Evolutionary conservation across 2,329 filamentous ascomycete species (phyloP), one percentile per base, ranked within the genome.

Genomic region (Emergomyces pasteurianus): DNA sequence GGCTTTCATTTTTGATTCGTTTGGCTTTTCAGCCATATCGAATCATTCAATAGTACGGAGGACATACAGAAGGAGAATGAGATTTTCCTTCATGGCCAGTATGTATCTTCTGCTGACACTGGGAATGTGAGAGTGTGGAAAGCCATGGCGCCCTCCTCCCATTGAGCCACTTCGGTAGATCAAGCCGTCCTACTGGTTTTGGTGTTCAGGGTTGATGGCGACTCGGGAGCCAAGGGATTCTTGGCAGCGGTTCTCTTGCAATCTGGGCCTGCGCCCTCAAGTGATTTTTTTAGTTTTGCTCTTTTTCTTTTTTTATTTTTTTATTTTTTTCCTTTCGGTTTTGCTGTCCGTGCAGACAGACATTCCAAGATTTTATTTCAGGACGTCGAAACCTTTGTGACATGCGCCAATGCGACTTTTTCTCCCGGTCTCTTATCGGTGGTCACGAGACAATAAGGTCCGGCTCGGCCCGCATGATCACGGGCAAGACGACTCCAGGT

Each of bases 151-250:
- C 28, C 21, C 16, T n/a, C 18, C 12, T 49, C 16, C 31, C 23
- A 9, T 26, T 47, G 55, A 57, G 55, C 55, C 23, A 46, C 55
- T 56, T 56, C 40, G 55, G 55, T 46, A 46, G 55, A 57, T 34
- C 21, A 31, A 34, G 16, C 8, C 21, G 21, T 46, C 26, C 46
- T 4, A 57, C 36, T 57, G 55, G 55, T 31, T 46, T 40, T n/a
- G 7, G 18, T 4, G 23, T n/a, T 57, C n/a, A 38, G n/a, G 40
- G 16, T 10, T 34, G 16, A 43, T 23, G 14, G 23, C 16, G 46
- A 6, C n/a, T n/a, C 23, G 40, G 40, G 18, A 57, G 40, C 38
- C 16, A 26, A 46, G 16, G 16, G 23, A 10, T 21, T 8, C 40
- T 57, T 57, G 55, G 55, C 5, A 3, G 10, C 6, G 38, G 40